A percentile compares a stretch with the other conserved stretches of the same genome.
phyloP scores from a whole-genome alignment of 2,329 filamentous ascomycete species.

The Periconia digitata region DNA sequence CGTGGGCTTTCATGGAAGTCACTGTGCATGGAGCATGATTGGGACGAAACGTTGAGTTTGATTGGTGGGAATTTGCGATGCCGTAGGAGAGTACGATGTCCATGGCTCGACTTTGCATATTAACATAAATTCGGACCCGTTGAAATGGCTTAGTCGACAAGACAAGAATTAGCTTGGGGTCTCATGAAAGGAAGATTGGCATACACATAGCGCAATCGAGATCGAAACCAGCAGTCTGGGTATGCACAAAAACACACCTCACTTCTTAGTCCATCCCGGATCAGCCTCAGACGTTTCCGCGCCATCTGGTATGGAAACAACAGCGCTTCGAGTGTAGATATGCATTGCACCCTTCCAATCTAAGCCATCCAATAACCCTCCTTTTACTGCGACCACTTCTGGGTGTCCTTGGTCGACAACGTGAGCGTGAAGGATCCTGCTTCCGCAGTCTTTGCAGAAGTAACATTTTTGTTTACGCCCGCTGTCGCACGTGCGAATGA shows the following conservation, averaged over 20 bases:
- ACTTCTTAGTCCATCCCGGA: conserved; percentile 33
- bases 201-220: too few species aligned
- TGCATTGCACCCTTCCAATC: conserved; percentile 51
- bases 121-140: too few species aligned
- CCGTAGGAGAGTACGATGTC: too few species aligned
- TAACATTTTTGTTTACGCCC: conserved; percentile 28
- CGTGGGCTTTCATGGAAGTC: not conserved
- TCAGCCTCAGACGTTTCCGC: conserved; percentile 60
- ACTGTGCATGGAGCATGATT: too few species aligned
- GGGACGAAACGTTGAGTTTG: too few species aligned
- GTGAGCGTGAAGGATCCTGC: conserved; percentile 63
- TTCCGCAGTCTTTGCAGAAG: conserved; percentile 60
- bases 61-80: too few species aligned
- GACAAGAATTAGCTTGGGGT: too few species aligned
- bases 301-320: conserved; percentile 69
- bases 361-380: conserved; percentile 65
- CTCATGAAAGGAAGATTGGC: too few species aligned
- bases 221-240: conserved; percentile 2
- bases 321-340: conserved; percentile 68
- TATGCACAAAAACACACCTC: not conserved
- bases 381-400: conserved; percentile 61
- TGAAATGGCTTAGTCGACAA: too few species aligned
- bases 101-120: too few species aligned
- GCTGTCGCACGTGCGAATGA: conserved; percentile 21
- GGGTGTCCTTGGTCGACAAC: conserved; percentile 42